Percentiles rank a stretch among this genome's conserved stretches.
Conservation (phyloP, 1,284 basidiomycete genomes). For the Papiliotrema laurentii region DNA sequence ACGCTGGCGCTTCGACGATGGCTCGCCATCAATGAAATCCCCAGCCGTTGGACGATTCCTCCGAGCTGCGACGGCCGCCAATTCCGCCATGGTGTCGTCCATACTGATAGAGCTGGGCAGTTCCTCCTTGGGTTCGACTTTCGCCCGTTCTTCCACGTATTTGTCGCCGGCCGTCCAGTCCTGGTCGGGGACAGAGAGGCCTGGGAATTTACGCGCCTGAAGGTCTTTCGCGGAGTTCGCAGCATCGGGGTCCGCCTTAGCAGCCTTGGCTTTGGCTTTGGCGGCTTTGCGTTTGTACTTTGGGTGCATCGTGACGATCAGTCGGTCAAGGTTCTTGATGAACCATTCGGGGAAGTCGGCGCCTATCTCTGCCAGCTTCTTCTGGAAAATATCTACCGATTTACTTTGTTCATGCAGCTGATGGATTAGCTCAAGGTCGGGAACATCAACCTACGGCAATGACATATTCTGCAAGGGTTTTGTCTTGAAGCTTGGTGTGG, state of each 20-base stretch:
- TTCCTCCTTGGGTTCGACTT: conserved; percentile 56
- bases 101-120: conserved; percentile 42
- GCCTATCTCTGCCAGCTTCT: conserved; percentile 71
- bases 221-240: conserved; percentile 60
- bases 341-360: conserved; percentile 87
- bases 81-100: conserved; percentile 81
- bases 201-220: conserved; percentile 81
- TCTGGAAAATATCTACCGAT: conserved; percentile 63
- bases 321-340: conserved; percentile 85
- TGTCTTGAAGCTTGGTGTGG: conserved; percentile 72
- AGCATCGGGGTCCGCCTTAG: conserved; percentile 19
- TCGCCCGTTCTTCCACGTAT: conserved; percentile 48
- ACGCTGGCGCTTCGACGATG: conserved; percentile 58
- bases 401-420: conserved; percentile 76
- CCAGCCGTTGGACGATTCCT: conserved; percentile 49
- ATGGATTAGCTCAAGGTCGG: background rate
- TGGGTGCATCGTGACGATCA: conserved; percentile 91
- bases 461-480: conserved; percentile 90
- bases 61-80: conserved; percentile 61
- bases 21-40: conserved; percentile 50
- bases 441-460: conserved; percentile 55
- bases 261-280: conserved; percentile 46
- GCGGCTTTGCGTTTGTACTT: conserved; percentile 79
- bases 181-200: conserved; percentile 77
- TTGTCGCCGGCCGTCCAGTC: conserved; percentile 53